Base-by-base conservation (phyloP, 345 rosid genomes). In the Odontarrhena argentea region DNA sequence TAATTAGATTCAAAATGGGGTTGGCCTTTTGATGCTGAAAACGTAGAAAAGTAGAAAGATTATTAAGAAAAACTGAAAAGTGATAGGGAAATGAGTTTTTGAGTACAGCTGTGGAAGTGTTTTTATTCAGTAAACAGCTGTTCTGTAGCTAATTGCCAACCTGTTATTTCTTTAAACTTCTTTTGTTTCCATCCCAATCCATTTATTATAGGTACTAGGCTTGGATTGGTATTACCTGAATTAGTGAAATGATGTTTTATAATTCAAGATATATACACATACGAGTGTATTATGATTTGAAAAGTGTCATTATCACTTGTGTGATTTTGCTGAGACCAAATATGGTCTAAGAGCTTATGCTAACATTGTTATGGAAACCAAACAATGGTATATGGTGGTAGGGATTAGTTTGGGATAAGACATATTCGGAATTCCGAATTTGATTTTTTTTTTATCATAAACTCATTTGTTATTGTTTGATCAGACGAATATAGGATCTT, bases 81-180 rank as follows among this genome's bases (percentile, higher is more conserved):
- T 43, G 64, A 68, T 25, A 57, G 59, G 59, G 43, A 68, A 58
- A 24, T 49, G 70, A 65, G 60, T 57, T 57, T 54, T 65, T 57
- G 58, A 35, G 71, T 18, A 52, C 76, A 72, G 76, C 66, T 72
- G 60, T 65, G 60, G 54, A 72, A 57, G 41, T 50, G 66, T 49
- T 72, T 65, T 65, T 64, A 59, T 57, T 44, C 30, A 58, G 66
- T 72, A 49, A 65, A 65, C 66, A 72, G 66, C 76, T 65, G 52
- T 57, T 65, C 35, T 8, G 30, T 57, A 50, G 76, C 47, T 57
- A 72, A 72, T 50, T 28, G 55, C 66, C 71, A 65, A 58, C 76
- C 40, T 57, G 66, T 61, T 26, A 10, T 58, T 55, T 72, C 66
- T 50, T 58, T 65, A 13, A 64, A 38, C 49, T 55, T 59, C 22